Evolutionary conservation across 306 rosid genomes (phyloP), one percentile per base, ranked within the genome.

Genomic region (Fragaria ananassa): DNA sequence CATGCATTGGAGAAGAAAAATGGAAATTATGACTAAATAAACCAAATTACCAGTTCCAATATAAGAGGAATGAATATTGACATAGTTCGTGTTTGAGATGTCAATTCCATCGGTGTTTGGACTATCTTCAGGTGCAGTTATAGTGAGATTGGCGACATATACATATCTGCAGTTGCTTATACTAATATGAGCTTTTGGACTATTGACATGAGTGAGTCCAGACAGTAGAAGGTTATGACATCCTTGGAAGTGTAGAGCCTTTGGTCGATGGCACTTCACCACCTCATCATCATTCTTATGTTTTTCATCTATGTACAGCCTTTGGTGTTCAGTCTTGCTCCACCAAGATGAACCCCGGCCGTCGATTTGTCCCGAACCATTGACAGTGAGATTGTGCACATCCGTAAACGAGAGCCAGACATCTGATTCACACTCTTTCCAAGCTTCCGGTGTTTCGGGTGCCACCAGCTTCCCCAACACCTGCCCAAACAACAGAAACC

Each of bases 51-150:
- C 86, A 4, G 83, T 78, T 62, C 47, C 74, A n/a, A 83, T 83
- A 2, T 4, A 1, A 11, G 86, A 49, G 37, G 70, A n/a, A 5
- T n/a, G 54, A 14, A 83, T 70, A n/a, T 37, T 31, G 46, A 83
- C 41, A 21, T 37, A 2, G 18, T 0, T 50, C 4, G 86, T 74
- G 58, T 19, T 0, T 11, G 69, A 31, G 37, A 83, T 11, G 29
- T 74, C 57, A 54, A 83, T 74, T 70, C 86, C 86, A 70, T 83
- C 83, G 0, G 80, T 83, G 21, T 83, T 83, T 2, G 82, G 82
- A 14, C 86, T 83, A 0, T 72, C 74, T 0, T 17, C 68, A 1
- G 83, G 86, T 39, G 83, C 83, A 14, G 3, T n/a, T 60, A 60
- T 60, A 11, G 15, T 23, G 27, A 21, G 23, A 25, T 23, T 58